Base-by-base conservation (phyloP, 2,329 filamentous ascomycete genomes). In the Colletotrichum sp. region DNA sequence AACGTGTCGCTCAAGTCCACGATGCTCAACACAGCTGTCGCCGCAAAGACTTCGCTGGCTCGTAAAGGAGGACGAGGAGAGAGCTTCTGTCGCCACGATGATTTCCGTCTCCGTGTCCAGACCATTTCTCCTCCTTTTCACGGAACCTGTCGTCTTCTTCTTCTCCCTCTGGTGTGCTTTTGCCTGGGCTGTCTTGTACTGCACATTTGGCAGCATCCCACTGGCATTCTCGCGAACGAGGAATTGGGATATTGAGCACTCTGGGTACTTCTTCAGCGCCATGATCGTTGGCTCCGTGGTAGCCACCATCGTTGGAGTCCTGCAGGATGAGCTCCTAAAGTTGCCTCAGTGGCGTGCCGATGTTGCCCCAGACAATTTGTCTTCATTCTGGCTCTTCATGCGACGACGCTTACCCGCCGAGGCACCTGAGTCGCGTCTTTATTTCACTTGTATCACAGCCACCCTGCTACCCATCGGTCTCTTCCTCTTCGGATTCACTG, bases 141-240 rank as follows among this genome's bases (percentile, higher is more conserved):
- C 94, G 0, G 94, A 96, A 78, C 93, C 94, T 0, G 92, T 95
- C 12, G 94, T 96, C 16, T 95, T 96, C 84, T 95, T 91, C 86
- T 98, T 98, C 86, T 95, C 94, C 1, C 87, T 98, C 1, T 98
- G 96, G 96, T 93, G 96, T 1, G 90, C 95, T 1, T 98, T 98
- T 83, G 93, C 93, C 24, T 98, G 96, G 96, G 95, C 94, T 0
- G 90, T 98, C 0, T 90, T 98, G 0, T 98, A 98, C 83, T 87
- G 98, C 21, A 95, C 94, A 14, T 96, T 98, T 79, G 91, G 92
- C 16, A 94, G 95, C 2, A 91, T 98, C 7, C 95, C 96, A 0
- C 89, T 97, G 5, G 92, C 98, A 28, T 97, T 97, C 83, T 81
- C 86, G 26, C 89, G 87, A 7, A 92, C 91, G 59, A 92, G 96